Base-by-base conservation (phyloP, 495 filamentous ascomycete species). In the Neurospora tetrasperma region DNA sequence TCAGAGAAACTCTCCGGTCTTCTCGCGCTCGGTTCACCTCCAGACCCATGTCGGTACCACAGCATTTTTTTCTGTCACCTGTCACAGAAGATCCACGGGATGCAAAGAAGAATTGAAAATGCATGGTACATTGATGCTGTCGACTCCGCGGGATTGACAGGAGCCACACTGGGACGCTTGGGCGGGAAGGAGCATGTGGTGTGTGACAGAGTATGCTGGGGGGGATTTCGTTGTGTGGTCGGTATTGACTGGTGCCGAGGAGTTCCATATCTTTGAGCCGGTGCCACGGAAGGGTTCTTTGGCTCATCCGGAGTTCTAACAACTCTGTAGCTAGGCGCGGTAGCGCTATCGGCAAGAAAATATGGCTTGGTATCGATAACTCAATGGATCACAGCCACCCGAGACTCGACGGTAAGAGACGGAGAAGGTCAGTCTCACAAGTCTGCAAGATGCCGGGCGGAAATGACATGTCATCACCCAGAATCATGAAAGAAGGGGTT, bases 371-470 rank as follows among this genome's bases (percentile, higher is more conserved):
- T 66, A 6, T 14, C 14, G 27, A 66, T 31, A 12, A 18, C 14
- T 12, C 89, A 86, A 11, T 79, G 80, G 0, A 87, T 88, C 43
- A 86, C 90, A 70, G 86, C 89, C 1, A 91, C 92, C 54, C 90
- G 92, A 76, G 87, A 93, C 78, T 90, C 88, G 2, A 82, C 86
- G 20, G 86, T 93, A 71, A 84, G 90, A 76, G 93, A 93, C 71
- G 89, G 89, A 35, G 90, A 93, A 84, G 86, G 74, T 73, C 16
- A 73, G 76, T 75, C 27, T 66, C 27, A 66, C 54, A 2, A 38
- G 54, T 18, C 27, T 66, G 54, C 54, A 38, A 66, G 54, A 35
- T 66, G 54, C 54, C 54, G 54, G 31, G 27, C 54, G 14, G 6
- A 66, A 35, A 35, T 66, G 54, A 66, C 54, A 31, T 66, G 27